Conservation (phyloP, 129 eudicot genomes). For the Escallonia rubra region DNA sequence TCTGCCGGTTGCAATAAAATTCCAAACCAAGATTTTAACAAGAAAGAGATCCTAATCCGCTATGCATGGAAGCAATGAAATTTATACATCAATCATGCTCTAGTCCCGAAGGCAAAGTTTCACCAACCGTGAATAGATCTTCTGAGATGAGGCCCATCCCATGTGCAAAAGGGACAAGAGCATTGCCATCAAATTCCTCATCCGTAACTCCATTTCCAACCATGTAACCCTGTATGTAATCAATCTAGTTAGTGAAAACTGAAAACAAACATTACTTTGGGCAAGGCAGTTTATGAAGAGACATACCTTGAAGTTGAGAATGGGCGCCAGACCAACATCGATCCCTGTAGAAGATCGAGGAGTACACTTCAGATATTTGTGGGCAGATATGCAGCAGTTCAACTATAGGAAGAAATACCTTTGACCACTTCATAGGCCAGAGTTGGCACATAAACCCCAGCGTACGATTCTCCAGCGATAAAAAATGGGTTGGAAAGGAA, state of each 20-base stretch:
- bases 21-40: too few relatives aligned
- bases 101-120: not conserved
- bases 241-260: not conserved
- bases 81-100: not conserved
- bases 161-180: slow-evolving; percentile 91
- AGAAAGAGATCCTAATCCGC: too few relatives aligned
- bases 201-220: slow-evolving; percentile 98
- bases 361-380: slow-evolving; percentile 2
- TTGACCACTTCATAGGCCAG: slow-evolving; percentile 76
- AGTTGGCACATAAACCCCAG: slow-evolving; percentile 94
- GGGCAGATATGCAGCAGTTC: not conserved
- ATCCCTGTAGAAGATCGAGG: slow-evolving; percentile 48
- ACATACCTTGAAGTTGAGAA: slow-evolving; percentile 76
- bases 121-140: slow-evolving; percentile 60
- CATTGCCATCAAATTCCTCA: slow-evolving; percentile 78
- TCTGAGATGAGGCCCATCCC: slow-evolving; percentile 98
- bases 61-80: too few relatives aligned
- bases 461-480: slow-evolving; percentile 91
- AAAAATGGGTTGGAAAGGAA: slow-evolving; percentile 74
- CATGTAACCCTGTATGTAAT: slow-evolving; percentile 68
- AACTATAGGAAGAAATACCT: slow-evolving; percentile 42
- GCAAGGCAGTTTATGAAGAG: not conserved
- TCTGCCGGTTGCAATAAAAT: too few relatives aligned
- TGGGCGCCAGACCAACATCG: slow-evolving; percentile 82
- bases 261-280: slow-evolving; percentile 7